Percentiles rank a stretch among this genome's conserved stretches.
Evolutionary conservation across 2,329 filamentous ascomycete species (phyloP).

Genomic region (Nemania diffusa): DNA sequence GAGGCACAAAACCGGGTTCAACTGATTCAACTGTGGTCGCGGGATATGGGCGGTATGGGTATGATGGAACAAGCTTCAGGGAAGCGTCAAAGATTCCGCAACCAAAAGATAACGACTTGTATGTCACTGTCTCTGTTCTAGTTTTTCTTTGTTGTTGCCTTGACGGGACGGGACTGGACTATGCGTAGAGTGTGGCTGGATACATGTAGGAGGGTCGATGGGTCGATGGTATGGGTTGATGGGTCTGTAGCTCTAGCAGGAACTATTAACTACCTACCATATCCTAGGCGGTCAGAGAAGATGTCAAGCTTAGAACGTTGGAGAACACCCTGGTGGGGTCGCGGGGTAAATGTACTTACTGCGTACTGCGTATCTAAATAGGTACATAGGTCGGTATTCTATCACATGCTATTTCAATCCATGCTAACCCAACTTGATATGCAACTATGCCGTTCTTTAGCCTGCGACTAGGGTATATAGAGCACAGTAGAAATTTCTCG

Average conservation of each 20-base stretch:
- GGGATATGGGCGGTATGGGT: background rate
- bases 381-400: too few species aligned
- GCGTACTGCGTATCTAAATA: too few species aligned
- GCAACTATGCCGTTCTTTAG: background rate
- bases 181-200: background rate
- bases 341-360: constrained; percentile 35
- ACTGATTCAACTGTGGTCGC: constrained; percentile 2
- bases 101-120: background rate
- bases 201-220: background rate
- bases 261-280: constrained; percentile 4
- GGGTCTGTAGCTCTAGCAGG: background rate
- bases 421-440: background rate
- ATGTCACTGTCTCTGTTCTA: constrained; percentile 1
- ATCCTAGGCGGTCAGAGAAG: constrained; percentile 27
- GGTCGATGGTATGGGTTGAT: background rate
- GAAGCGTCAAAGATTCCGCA: background rate
- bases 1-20: constrained; percentile 1
- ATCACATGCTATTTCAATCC: background rate
- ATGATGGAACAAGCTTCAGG: background rate
- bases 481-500: constrained; percentile 32
- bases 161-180: background rate
- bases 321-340: constrained; percentile 35
- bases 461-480: background rate
- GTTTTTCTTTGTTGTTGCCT: background rate
- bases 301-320: constrained; percentile 33